phyloP scores from a whole-genome alignment of 108 stramenopile genomes.

The Mayamaea pseudoterrestris region DNA sequence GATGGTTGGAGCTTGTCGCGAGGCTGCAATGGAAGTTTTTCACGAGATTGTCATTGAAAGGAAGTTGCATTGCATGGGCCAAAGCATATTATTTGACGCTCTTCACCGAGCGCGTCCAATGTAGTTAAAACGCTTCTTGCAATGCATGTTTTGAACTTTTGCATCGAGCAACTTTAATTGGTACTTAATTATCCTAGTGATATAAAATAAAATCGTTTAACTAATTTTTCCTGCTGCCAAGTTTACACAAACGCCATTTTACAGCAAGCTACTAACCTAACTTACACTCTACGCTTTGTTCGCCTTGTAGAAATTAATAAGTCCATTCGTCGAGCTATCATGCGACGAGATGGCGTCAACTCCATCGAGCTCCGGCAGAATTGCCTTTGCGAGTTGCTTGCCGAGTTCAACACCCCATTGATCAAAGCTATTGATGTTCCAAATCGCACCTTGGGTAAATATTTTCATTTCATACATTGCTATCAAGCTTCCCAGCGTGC shows the following conservation, averaged over 20 bases:
- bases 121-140: too few species aligned
- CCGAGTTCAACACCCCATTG: slow-evolving; percentile 96
- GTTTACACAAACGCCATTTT: too few species aligned
- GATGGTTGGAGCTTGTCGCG: slow-evolving; percentile 69
- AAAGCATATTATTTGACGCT: too few species aligned
- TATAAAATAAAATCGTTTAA: too few species aligned
- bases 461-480: slow-evolving; percentile 98
- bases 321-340: slow-evolving; percentile 74
- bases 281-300: too few species aligned
- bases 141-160: too few species aligned
- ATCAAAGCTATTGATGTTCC: slow-evolving; percentile 97
- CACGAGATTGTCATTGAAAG: slow-evolving; percentile 9
- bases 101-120: too few species aligned
- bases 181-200: too few species aligned
- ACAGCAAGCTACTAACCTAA: not conserved
- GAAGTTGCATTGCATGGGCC: too few species aligned
- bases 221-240: too few species aligned
- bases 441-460: slow-evolving; percentile 95
- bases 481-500: slow-evolving; percentile 83
- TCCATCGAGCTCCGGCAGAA: slow-evolving; percentile 55
- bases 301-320: slow-evolving; percentile 80
- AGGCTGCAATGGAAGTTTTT: slow-evolving; percentile 43
- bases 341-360: slow-evolving; percentile 39
- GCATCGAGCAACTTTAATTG: too few species aligned
- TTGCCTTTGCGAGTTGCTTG: slow-evolving; percentile 87